Evolutionary conservation across 1,284 basidiomycete genomes (phyloP).

Genomic region (Boletellus sp.): DNA sequence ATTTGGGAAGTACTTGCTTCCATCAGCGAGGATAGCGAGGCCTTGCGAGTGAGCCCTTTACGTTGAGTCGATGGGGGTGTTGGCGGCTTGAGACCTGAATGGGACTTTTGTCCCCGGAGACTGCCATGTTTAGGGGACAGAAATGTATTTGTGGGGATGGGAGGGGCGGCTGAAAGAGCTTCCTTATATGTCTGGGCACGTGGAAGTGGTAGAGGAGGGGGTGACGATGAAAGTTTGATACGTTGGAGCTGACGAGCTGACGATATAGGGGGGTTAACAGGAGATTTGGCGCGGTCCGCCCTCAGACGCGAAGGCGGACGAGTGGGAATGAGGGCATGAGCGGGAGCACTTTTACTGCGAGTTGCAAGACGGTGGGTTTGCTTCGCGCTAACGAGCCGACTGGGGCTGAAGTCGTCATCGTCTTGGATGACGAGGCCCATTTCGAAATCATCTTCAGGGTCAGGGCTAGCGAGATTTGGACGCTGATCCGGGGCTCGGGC

Average conservation of each 20-base stretch:
- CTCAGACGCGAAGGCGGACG: conserved; percentile 61
- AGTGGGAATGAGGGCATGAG: conserved; percentile 43
- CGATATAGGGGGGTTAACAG: conserved; percentile 59
- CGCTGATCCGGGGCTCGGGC: conserved; percentile 44
- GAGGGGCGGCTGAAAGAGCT: conserved; percentile 47
- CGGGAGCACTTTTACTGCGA: conserved; percentile 57
- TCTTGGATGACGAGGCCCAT: conserved; percentile 76
- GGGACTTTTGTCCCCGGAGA: conserved; percentile 76
- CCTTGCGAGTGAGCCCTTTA: conserved; percentile 60
- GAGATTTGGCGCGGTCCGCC: conserved; percentile 64
- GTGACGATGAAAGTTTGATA: conserved; percentile 61
- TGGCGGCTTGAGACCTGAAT: conserved; percentile 69
- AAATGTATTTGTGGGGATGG: conserved; percentile 48
- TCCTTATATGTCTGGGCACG: conserved; percentile 59
- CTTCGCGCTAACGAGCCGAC: conserved; percentile 57
- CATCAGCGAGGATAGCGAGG: conserved; percentile 69
- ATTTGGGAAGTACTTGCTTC: conserved; percentile 55
- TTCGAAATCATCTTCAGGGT: conserved; percentile 80
- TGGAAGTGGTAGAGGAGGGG: conserved; percentile 47
- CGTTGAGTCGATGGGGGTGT: conserved; percentile 58
- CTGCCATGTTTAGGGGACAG: conserved; percentile 64
- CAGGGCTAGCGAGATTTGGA: conserved; percentile 51
- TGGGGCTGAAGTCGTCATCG: conserved; percentile 75
- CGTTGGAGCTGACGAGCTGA: conserved; percentile 64
- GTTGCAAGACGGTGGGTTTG: conserved; percentile 43